Conservation (phyloP, 345 rosid species). For the Anastatica hierochuntica region DNA sequence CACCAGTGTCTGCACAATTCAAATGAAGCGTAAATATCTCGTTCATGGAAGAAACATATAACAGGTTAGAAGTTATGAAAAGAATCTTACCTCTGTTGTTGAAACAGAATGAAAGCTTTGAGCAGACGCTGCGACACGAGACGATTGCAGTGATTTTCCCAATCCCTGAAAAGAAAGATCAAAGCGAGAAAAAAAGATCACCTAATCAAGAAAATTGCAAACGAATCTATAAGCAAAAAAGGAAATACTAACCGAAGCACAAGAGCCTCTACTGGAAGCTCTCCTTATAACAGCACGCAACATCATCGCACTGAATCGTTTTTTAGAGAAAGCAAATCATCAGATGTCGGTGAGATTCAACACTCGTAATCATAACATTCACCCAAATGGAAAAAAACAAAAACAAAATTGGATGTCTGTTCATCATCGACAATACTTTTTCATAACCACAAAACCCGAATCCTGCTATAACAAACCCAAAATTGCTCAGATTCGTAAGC, state of each 20-base stretch:
- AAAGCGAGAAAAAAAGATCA: not conserved
- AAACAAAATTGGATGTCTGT: not conserved
- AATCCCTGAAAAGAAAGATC: slow-evolving; percentile 32
- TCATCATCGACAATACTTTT: not conserved
- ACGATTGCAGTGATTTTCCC: slow-evolving; percentile 29
- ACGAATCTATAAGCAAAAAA: not conserved
- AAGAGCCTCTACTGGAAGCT: slow-evolving; percentile 34
- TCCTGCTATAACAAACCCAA: not conserved
- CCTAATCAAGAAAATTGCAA: not conserved
- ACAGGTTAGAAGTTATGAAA: not conserved
- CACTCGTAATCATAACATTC: too few relatives aligned
- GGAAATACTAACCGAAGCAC: slow-evolving; percentile 32
- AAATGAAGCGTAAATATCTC: not conserved
- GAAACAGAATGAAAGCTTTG: slow-evolving; percentile 33
- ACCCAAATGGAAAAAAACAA: not conserved
- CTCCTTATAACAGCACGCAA: slow-evolving; percentile 35
- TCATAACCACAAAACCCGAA: slow-evolving; percentile 3
- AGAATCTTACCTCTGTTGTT: slow-evolving; percentile 34
- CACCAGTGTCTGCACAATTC: slow-evolving; percentile 33
- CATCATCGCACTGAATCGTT: slow-evolving; percentile 27
- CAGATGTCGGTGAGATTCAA: slow-evolving; percentile 15
- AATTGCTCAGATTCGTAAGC: slow-evolving; percentile 11
- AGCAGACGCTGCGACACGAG: slow-evolving; percentile 31
- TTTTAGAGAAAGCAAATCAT: not conserved
- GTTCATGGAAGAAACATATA: not conserved